Conservation (phyloP, 2,329 filamentous ascomycete species). For the Colletotrichum sp. region DNA sequence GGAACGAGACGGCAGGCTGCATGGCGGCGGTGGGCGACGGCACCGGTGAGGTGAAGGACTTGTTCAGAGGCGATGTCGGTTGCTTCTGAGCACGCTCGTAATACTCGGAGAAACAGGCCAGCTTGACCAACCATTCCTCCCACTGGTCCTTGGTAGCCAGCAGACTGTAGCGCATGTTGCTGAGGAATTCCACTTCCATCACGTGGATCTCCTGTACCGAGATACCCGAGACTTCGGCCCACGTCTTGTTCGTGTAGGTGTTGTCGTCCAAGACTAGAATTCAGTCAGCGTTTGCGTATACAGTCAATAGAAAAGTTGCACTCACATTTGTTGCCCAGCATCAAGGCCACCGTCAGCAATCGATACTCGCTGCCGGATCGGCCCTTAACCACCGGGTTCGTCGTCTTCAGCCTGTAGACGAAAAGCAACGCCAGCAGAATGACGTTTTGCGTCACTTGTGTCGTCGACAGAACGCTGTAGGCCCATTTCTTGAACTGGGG, state of each 20-base stretch:
- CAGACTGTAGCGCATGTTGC: constrained; percentile 96
- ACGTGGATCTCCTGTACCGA: constrained; percentile 94
- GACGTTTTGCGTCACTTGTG: constrained; percentile 95
- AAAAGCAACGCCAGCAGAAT: constrained; percentile 89
- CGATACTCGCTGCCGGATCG: constrained; percentile 94
- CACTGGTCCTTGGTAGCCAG: constrained; percentile 87
- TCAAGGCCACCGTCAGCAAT: constrained; percentile 89
- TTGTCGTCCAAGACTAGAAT: constrained; percentile 89
- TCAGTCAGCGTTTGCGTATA: background rate
- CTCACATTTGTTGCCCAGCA: constrained; percentile 96
- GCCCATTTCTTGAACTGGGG: constrained; percentile 94
- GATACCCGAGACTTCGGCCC: constrained; percentile 97
- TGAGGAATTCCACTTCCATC: constrained; percentile 99
- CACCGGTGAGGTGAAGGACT: constrained; percentile 48
- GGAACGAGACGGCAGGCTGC: constrained; percentile 31
- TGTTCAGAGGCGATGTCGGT: constrained; percentile 41
- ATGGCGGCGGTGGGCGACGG: constrained; percentile 52
- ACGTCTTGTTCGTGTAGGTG: constrained; percentile 99
- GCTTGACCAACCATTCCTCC: constrained; percentile 83
- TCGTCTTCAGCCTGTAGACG: constrained; percentile 90
- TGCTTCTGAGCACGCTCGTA: constrained; percentile 70
- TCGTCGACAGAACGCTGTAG: constrained; percentile 86
- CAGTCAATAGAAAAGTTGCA: constrained; percentile 11
- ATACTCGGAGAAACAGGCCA: constrained; percentile 83
- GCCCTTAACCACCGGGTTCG: constrained; percentile 87